Evolutionary conservation across 306 rosid species (phyloP), one percentile per base, ranked within the genome.

Genomic region (Pterocarpus santalinus): DNA sequence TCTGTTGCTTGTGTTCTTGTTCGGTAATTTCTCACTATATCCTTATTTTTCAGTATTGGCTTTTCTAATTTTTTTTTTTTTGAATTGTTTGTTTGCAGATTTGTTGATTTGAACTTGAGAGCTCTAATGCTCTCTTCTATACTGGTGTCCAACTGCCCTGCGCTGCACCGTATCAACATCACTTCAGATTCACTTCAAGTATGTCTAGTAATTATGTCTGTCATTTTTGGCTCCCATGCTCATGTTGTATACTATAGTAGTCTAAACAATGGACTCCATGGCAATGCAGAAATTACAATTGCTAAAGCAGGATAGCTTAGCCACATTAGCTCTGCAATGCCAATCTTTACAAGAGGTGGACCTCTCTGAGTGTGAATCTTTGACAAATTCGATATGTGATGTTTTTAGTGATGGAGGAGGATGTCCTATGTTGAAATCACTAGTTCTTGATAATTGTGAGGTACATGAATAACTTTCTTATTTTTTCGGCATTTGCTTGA

Each of bases 331-430:
- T 43, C 78, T 96, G 88, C 98, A 93, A 85, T 96, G 99, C 79
- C 91, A 88, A 72, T 76, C 90, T 64, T 88, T 96, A 76, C 95
- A 84, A 85, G 98, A 96, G 84, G 98, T 93, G 85, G 99, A 96
- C 85, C 99, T 96, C 81, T 92, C 97, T 1, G 99, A 93, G 78
- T 96, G 99, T 84, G 98, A 96, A 89, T 92, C 97, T 63, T 73
- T 96, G 84, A 90, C 97, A 60, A 90, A 88, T 78, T 85, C 98
- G 17, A 73, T 96, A 71, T 96, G 99, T 80, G 86, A 90, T 67
- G 97, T 96, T 75, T 96, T 96, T 84, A 92, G 97, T 65, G 92
- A 96, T 71, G 97, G 89, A 71, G 99, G 98, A 57, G 99, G 98
- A 65, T 96, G 98, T 82, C 97, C 98, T 7, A 87, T 85, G 94